Conservation (phyloP, 208 protist species). For the Trypanosoma cruzi region DNA sequence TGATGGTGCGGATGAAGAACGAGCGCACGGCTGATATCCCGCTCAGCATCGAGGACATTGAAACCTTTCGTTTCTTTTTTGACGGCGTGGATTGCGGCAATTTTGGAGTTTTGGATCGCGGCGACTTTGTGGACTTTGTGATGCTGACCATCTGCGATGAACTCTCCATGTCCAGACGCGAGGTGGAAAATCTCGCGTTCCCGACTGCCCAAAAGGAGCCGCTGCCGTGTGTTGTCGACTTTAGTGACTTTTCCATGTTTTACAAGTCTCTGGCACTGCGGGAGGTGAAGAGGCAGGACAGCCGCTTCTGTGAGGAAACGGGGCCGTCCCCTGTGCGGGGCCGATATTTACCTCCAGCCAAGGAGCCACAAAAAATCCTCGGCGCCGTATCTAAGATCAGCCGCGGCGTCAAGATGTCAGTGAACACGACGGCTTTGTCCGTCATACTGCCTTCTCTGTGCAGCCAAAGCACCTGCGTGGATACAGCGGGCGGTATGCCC, state of each 20-base stretch:
- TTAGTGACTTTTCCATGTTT: constrained; percentile 75
- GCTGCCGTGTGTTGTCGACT: constrained; percentile 57
- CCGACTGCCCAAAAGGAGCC: constrained; percentile 18
- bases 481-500: no score
- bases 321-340: not conserved
- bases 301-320: constrained; percentile 3
- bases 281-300: constrained; percentile 45
- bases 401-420: not conserved
- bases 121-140: constrained; percentile 58
- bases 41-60: constrained; percentile 67
- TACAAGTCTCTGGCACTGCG: constrained; percentile 55
- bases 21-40: constrained; percentile 54
- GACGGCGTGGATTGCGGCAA: constrained; percentile 62
- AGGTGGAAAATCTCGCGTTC: constrained; percentile 46
- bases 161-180: constrained; percentile 31
- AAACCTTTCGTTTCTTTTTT: constrained; percentile 63
- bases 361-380: no score
- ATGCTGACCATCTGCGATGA: constrained; percentile 48
- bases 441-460: not conserved
- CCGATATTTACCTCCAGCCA: no score
- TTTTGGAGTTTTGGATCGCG: constrained; percentile 57
- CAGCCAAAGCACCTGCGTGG: not conserved
- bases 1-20: constrained; percentile 58
- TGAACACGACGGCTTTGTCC: not conserved
- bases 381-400: not conserved